These are phyloP conservation scores for Vaccinium myrtillus DNA, from an alignment of 148 eudicot species.

Conservation along the genomic window DNA sequence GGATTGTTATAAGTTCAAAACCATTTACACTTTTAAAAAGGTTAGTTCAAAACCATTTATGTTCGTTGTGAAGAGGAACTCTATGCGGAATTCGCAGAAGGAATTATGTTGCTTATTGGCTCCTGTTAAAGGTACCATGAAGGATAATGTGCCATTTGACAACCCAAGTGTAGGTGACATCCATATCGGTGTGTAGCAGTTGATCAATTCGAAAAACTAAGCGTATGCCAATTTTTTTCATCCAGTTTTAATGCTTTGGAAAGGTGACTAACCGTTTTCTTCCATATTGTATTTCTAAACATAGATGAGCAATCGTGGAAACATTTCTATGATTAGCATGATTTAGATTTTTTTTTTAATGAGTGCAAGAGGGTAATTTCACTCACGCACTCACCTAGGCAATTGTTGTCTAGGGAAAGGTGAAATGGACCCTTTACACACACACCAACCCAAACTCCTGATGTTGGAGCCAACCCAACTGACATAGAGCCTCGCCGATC, in stretches of 20 bases:
- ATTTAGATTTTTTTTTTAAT: slow-evolving; percentile 39
- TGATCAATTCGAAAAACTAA: not conserved
- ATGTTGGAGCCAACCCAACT: too few species aligned
- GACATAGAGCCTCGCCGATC: too few species aligned
- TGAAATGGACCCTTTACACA: too few species aligned
- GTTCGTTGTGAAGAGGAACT: not conserved
- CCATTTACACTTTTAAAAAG: too few species aligned
- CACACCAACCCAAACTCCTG: too few species aligned
- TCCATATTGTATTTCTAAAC: not conserved
- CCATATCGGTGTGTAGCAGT: not conserved
- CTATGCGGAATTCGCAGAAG: not conserved
- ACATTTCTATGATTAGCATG: not conserved
- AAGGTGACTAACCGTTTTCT: not conserved
- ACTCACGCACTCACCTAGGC: too few species aligned
- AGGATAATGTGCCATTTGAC: not conserved
- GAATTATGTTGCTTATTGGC: not conserved
- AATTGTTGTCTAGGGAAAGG: too few species aligned
- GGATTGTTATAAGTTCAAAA: not conserved
- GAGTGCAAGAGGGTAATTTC: slow-evolving; percentile 37
- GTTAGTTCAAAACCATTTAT: not conserved
- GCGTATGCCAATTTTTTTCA: not conserved
- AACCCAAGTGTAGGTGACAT: not conserved
- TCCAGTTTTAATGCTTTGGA: not conserved
- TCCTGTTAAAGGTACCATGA: not conserved
- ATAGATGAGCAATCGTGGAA: not conserved